These are phyloP conservation scores for Aspergillus affinis DNA, from an alignment of 495 filamentous ascomycete genomes.

Conservation along the genomic window DNA sequence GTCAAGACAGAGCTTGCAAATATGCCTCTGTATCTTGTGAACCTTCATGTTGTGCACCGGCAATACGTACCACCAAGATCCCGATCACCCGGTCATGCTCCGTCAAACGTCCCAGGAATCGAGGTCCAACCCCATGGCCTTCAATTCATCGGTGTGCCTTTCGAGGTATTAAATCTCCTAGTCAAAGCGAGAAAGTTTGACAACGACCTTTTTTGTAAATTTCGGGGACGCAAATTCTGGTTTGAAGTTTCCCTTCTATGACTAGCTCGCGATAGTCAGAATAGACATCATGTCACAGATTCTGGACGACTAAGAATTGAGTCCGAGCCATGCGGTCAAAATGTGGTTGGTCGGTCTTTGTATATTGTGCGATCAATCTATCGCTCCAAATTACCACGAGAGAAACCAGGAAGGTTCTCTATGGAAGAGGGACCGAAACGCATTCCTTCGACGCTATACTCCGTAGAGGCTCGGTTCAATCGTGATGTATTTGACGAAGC, in stretches of 20 bases:
- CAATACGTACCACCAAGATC: constrained; percentile 42
- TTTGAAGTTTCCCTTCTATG: neutral
- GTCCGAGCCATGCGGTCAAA: neutral
- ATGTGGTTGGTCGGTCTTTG: constrained; percentile 10
- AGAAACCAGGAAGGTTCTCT: constrained; percentile 18
- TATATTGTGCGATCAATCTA: constrained; percentile 16
- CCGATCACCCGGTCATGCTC: constrained; percentile 47
- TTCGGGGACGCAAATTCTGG: neutral
- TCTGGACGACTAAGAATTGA: neutral
- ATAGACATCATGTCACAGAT: neutral
- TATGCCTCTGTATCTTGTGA: constrained; percentile 34
- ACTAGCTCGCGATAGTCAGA: neutral
- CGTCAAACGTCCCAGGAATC: constrained; percentile 44
- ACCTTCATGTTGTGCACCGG: constrained; percentile 27
- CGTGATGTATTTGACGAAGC: constrained; percentile 30
- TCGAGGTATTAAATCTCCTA: constrained; percentile 43
- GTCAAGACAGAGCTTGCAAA: constrained; percentile 21
- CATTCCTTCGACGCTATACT: constrained; percentile 29
- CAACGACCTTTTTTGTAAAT: constrained; percentile 32
- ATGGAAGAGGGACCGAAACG: constrained; percentile 28
- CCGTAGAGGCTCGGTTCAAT: constrained; percentile 29
- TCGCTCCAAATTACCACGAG: constrained; percentile 25
- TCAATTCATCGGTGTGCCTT: constrained; percentile 43
- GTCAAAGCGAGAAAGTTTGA: constrained; percentile 41
- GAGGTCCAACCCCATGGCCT: constrained; percentile 35